Evolutionary conservation across 768 basidiomycete species (phyloP), one percentile per base, ranked within the genome.

Genomic region (Rubroboletus pulcherrimus): DNA sequence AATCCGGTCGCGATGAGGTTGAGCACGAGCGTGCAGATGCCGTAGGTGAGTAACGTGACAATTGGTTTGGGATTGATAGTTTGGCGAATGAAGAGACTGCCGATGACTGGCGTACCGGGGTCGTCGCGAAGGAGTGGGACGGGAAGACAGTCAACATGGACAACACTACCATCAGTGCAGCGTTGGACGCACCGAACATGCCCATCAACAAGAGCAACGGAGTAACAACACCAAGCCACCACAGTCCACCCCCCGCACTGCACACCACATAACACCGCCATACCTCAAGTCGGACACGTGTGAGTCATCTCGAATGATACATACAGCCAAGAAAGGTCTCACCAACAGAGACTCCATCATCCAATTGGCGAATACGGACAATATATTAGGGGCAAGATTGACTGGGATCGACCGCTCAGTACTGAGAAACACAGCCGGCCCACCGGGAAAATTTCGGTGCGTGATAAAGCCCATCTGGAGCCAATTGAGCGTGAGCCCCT

Each of bases 201-300:
- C 60, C 73, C 8, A 78, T 35, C 7, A 79, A 60, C 34, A 75
- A 55, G 7, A 77, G 19, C 0, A 64, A 55, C 12, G 80, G 78
- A 43, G 80, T 66, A 1, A 64, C 51, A 7, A 70, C 66, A 3
- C 69, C 46, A 56, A 72, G 71, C 7, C 74, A 73, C 15, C 69
- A 55, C 1, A 35, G 7, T 17, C 31, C 7, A 31, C 75, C 76
- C 10, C 71, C 72, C 3, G 71, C 70, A 34, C 68, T 65, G 75
- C 78, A 80, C 24, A 79, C 77, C 14, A 79, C 72, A 70, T 74
- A 77, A 58, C 78, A 79, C 19, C 78, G 67, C 77, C 77, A 80
- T 31, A 80, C 63, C 78, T n/a, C n/a, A n/a, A n/a, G n/a, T 56
- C 76, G 19, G 8, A 37, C 40, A 11, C 9, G 15, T 19, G 33